phyloP scores from a whole-genome alignment of 306 rosid genomes.

The Begonia peltatifolia region DNA sequence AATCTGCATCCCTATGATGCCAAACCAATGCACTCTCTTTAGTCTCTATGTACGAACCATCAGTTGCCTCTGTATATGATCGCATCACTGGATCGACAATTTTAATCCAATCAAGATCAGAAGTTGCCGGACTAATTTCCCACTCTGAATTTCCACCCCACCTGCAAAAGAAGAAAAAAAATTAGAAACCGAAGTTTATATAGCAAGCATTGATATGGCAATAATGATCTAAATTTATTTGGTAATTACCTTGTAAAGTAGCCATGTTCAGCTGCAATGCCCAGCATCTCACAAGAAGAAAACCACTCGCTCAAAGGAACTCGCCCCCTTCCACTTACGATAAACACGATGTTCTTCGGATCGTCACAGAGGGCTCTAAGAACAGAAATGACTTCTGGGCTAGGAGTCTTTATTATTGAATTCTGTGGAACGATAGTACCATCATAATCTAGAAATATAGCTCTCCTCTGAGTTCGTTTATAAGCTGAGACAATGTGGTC shows the following conservation, averaged over 20 bases:
- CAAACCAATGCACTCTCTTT: constrained; percentile 17
- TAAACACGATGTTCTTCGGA: constrained; percentile 12
- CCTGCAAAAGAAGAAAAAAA: constrained; percentile 6
- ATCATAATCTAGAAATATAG: constrained; percentile 14
- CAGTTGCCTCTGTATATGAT: constrained; percentile 10
- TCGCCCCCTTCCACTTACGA: constrained; percentile 16
- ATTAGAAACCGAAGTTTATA: not conserved
- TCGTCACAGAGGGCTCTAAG: constrained; percentile 10
- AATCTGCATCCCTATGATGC: constrained; percentile 16
- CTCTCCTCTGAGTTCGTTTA: constrained; percentile 12
- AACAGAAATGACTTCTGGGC: constrained; percentile 10
- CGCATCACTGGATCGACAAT: constrained; percentile 14
- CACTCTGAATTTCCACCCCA: constrained; percentile 15
- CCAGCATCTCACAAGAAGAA: constrained; percentile 12
- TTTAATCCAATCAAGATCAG: constrained; percentile 16
- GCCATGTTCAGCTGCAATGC: constrained; percentile 16
- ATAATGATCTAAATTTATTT: not conserved
- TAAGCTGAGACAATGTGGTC: constrained; percentile 17
- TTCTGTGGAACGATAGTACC: constrained; percentile 13
- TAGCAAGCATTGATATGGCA: not conserved
- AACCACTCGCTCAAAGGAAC: constrained; percentile 13
- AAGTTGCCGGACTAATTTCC: constrained; percentile 9
- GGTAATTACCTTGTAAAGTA: constrained; percentile 9
- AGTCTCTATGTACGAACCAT: constrained; percentile 13
- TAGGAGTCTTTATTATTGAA: constrained; percentile 12